Base-by-base conservation (phyloP, 805 yeast genomes). In the Wickerhamiella allomyrinae region DNA sequence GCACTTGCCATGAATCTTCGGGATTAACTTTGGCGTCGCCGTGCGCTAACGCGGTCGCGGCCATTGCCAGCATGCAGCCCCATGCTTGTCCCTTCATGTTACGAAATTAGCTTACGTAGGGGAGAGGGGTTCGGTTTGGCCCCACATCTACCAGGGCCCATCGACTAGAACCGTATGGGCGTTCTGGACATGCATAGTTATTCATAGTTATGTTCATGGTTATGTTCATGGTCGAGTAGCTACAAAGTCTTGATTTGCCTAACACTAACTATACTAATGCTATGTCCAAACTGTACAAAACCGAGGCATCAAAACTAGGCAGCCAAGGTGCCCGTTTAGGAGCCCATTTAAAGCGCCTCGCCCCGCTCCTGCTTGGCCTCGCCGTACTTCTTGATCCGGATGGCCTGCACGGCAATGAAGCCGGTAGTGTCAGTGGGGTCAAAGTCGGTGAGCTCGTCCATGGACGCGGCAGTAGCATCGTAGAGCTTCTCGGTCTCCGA, bases 391-490 rank as follows among this genome's bases (percentile, higher is more conserved):
- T 91, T 91, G 63, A 89, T 83, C 74, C 98, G 85, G 65, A 91
- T 91, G 49, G 97, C 84, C 72, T 91, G 96, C 55, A 91, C 94
- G 53, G 95, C 84, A 66, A 91, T 91, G 75, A 91, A 91, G 43
- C 98, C 98, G 47, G 93, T 70, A 46, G 98, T 85, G 64, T 89
- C 97, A 63, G 82, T 86, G 50, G 98, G 98, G 57, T 83, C 79
- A 74, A 91, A 91, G 46, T 95, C 98, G 45, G 96, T 86, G 59
- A 91, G 77, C 69, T 91, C 98, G 67, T 91, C 98, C 98, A 91
- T 91, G 10, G 97, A 89, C 13, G 96, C 87, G 66, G 89, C 96
- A 43, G 95, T 85, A 51, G 95, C 95, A 63, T 91, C 96, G 66
- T 91, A 91, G 54, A 91, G 76, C 69, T 86, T 89, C 70, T 91